A percentile compares a stretch with the other conserved stretches of the same genome.
Conservation (phyloP, 2,329 filamentous ascomycete genomes). For the Nemania serpens region DNA sequence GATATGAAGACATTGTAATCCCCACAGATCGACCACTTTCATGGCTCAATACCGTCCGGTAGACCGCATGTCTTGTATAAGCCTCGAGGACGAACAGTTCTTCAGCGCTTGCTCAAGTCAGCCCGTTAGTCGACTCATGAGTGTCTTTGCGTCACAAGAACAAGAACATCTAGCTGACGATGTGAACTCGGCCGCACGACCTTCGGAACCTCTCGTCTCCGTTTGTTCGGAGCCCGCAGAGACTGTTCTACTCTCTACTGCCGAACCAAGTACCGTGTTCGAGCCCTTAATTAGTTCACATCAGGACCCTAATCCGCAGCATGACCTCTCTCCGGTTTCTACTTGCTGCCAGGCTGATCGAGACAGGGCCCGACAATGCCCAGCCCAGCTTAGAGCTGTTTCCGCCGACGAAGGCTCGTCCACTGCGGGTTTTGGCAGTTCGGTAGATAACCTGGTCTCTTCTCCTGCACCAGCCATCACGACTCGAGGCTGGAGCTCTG, state of each 20-base stretch:
- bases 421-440: neutral
- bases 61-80: conserved; percentile 18
- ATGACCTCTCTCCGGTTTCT: conserved; percentile 25
- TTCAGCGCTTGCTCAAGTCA: conserved; percentile 36
- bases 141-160: conserved; percentile 21
- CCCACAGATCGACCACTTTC: neutral
- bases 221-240: conserved; percentile 8
- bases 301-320: conserved; percentile 15
- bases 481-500: conserved; percentile 25
- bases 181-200: neutral
- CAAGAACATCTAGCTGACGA: conserved; percentile 18
- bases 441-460: conserved; percentile 9
- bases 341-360: conserved; percentile 14
- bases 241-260: neutral
- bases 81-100: conserved; percentile 34
- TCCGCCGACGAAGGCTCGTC: neutral
- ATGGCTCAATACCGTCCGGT: conserved; percentile 18
- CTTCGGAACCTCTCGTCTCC: conserved; percentile 27
- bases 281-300: conserved; percentile 11
- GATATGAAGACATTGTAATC: conserved; percentile 11
- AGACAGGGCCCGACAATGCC: neutral
- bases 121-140: conserved; percentile 31
- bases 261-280: neutral
- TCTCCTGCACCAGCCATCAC: conserved; percentile 21
- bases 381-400: neutral